Conservation (phyloP, 2,329 filamentous ascomycete genomes). For the Ophiostoma ulmi region DNA sequence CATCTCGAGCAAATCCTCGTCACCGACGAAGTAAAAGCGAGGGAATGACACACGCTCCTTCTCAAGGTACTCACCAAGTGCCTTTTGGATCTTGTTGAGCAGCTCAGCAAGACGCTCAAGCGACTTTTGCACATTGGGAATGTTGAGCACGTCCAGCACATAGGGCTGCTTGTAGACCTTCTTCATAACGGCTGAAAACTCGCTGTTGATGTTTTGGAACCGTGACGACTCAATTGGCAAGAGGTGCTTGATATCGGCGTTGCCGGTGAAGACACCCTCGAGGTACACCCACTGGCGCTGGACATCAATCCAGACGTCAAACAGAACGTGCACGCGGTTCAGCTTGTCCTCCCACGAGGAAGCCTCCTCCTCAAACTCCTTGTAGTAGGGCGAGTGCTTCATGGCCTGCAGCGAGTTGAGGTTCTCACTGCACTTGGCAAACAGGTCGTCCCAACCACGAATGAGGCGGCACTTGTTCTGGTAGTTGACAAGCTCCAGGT, state of each 20-base stretch:
- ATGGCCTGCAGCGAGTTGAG: constrained; percentile 96
- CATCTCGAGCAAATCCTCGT: constrained; percentile 96
- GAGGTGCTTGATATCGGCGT: constrained; percentile 97
- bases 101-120: constrained; percentile 93
- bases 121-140: constrained; percentile 92
- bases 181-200: constrained; percentile 99
- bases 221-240: constrained; percentile 92
- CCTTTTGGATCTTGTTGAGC: constrained; percentile 98
- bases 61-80: constrained; percentile 95
- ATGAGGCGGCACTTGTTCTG: constrained; percentile 98
- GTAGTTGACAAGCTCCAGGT: constrained; percentile 90
- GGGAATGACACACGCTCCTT: constrained; percentile 96
- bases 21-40: constrained; percentile 98
- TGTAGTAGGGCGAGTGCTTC: constrained; percentile 98
- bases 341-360: constrained; percentile 96
- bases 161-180: constrained; percentile 96
- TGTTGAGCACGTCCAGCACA: constrained; percentile 91
- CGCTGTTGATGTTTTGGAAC: constrained; percentile 98
- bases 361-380: constrained; percentile 97
- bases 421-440: constrained; percentile 97
- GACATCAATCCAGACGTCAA: constrained; percentile 99
- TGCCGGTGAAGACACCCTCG: constrained; percentile 97
- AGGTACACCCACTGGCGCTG: constrained; percentile 99
- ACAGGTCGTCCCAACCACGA: constrained; percentile 95
- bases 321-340: constrained; percentile 92